Base-by-base conservation (phyloP, 1,284 basidiomycete genomes). In the Phellopilus nigrolimitatus region DNA sequence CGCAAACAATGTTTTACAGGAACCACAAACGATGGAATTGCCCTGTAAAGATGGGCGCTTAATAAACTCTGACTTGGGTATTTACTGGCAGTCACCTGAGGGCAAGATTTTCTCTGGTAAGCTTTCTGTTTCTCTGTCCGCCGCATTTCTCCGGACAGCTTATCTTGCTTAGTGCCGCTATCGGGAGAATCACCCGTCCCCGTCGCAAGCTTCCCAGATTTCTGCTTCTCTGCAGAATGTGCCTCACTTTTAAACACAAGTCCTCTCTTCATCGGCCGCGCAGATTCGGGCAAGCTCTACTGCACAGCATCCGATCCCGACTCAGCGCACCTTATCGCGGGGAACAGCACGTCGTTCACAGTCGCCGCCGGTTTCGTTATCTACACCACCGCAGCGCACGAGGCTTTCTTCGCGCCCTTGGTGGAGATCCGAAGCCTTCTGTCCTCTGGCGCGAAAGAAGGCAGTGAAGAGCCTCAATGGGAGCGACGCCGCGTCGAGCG, bases 371-470 rank as follows among this genome's bases (percentile, higher is more conserved):
- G 82, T 12, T 94, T 93, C 64, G 70, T 97, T 28, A 85, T 97
- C 40, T 97, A 84, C 70, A 94, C 91, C 1, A 93, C 91, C 0
- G 83, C 82, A 3, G 70, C 90, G 0, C 95, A 99, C 62, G 82
- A 90, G 42, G 85, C 82, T 0, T 77, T 81, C 33, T 98, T 95
- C 62, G 78, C 81, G 0, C 84, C 90, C 1, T 60, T 89, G 5
- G 51, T 61, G 1, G 60, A n/a, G n/a, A n/a, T n/a, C n/a, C n/a
- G n/a, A n/a, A n/a, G n/a, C n/a, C n/a, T n/a, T n/a, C n/a, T n/a
- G n/a, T n/a, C n/a, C n/a, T n/a, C n/a, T n/a, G n/a, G n/a, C n/a
- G n/a, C n/a, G n/a, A n/a, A n/a, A n/a, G n/a, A n/a, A 5, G 40
- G 57, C 0, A 67, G 66, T 12, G 61, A 67, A 1, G 63, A 75